Base-by-base conservation (phyloP, 768 basidiomycete species). In the Wakefieldia striispora region DNA sequence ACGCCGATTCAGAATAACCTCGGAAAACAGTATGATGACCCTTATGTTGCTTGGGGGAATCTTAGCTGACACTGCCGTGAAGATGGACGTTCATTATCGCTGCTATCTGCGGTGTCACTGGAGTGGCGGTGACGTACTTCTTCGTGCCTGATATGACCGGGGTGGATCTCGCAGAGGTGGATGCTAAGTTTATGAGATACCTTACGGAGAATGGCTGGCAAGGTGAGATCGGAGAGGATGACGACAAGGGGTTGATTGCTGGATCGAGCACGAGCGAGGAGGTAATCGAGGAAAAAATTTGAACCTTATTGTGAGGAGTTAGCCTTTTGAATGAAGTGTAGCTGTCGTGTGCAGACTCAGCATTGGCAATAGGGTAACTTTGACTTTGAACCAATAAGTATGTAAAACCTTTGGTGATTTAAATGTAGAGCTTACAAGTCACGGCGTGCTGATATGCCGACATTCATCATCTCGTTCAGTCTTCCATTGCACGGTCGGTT, bases 51-150 rank as follows among this genome's bases (percentile, higher is more conserved):
- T 23, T 44, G 14, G 8, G 4, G 19, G 21, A 44, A 10, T 8
- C 19, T 40, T 3, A 38, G 27, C 36, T 53, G 11, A 53, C 44
- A 43, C 11, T 36, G 6, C 8, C 17, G 20, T 40, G 33, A 56
- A 82, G 80, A 53, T 83, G 81, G 82, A 84, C 81, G 5, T 84
- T 84, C 54, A 84, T 84, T 55, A 76, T 84, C 57, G 79, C 77
- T 50, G 85, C 84, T n/a, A 80, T 83, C 49, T 84, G 81, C 53
- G 84, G 85, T 27, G 69, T 82, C 29, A 65, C 71, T 9, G 86
- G 85, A 19, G 78, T 87, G 45, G 42, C 84, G 19, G 74, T 86
- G 46, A 82, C 86, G 4, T 86, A 80, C 59, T 80, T 85, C 65
- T 84, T 81, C 63, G 76, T 85, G 3, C 81, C 83, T 24, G 82